A percentile compares a stretch with the other conserved stretches of the same genome.
These are phyloP conservation scores for Oryza punctata DNA, from an alignment of 176 grass and related monocot genomes.

Conservation along the genomic window DNA sequence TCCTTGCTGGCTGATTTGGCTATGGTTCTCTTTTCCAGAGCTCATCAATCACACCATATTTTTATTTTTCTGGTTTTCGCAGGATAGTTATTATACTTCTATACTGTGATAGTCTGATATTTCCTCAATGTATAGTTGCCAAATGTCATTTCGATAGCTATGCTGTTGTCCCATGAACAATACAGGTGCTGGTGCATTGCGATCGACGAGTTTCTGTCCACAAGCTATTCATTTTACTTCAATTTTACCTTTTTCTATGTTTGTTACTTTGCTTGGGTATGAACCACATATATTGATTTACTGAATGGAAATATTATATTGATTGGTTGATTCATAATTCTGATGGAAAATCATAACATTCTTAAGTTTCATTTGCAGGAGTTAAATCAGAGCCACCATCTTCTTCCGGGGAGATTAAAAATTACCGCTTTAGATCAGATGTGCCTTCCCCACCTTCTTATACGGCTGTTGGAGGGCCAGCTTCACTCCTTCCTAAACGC, in stretches of 20 bases:
- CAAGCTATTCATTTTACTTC: neutral
- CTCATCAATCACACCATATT: neutral
- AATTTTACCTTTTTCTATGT: neutral
- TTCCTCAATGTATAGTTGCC: neutral
- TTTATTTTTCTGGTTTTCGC: neutral
- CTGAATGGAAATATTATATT: neutral
- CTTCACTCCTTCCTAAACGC: conserved; percentile 92
- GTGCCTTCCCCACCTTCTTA: conserved; percentile 84
- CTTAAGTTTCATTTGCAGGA: conserved; percentile 45
- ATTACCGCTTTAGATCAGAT: conserved; percentile 89
- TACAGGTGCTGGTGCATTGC: neutral
- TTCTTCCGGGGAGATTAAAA: conserved; percentile 55
- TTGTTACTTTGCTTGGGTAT: neutral
- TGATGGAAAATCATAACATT: conserved; percentile 9
- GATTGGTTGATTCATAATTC: conserved; percentile 15
- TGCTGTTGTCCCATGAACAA: neutral
- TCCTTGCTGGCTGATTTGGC: neutral
- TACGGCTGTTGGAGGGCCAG: conserved; percentile 81
- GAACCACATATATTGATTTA: neutral
- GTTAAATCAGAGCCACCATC: conserved; percentile 48
- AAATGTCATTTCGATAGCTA: neutral
- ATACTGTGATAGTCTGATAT: neutral
- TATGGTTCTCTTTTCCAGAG: neutral
- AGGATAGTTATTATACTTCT: neutral
- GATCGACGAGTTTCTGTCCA: neutral